A percentile compares a stretch with the other conserved stretches of the same genome.
Evolutionary conservation across 352 stramenopile genomes (phyloP).

Genomic region (Globisporangium spiculum): DNA sequence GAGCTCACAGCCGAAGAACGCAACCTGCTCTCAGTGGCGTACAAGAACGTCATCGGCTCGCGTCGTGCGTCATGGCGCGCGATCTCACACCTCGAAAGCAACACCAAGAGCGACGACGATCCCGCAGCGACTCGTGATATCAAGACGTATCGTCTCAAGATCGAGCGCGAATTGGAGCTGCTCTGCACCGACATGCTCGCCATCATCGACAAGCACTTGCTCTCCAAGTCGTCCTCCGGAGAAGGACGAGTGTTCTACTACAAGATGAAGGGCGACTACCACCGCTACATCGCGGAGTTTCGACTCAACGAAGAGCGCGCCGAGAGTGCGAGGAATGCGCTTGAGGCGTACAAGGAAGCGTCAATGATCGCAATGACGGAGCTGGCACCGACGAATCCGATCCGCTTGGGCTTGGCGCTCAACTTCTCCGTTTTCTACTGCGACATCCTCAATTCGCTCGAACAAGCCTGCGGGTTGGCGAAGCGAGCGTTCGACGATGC

Average conservation of each 20-base stretch:
- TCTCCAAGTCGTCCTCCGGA: slow-evolving; percentile 97
- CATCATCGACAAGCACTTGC: slow-evolving; percentile 96
- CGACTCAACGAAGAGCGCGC: slow-evolving; percentile 97
- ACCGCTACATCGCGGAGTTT: slow-evolving; percentile 98
- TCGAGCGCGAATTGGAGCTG: slow-evolving; percentile 93
- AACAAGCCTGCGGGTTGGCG: slow-evolving; percentile 90
- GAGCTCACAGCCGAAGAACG: slow-evolving; percentile 99
- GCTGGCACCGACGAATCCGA: slow-evolving; percentile 86
- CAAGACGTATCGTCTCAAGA: slow-evolving; percentile 96
- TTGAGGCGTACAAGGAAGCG: slow-evolving; percentile 92
- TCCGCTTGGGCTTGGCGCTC: slow-evolving; percentile 97
- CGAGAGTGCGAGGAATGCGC: slow-evolving; percentile 81
- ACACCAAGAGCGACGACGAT: slow-evolving; percentile 56
- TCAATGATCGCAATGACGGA: slow-evolving; percentile 39
- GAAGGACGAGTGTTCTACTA: slow-evolving; percentile 99
- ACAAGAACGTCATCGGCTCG: slow-evolving; percentile 99
- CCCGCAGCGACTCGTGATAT: slow-evolving; percentile 46
- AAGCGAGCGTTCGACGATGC: slow-evolving; percentile 99
- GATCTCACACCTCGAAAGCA: slow-evolving; percentile 97
- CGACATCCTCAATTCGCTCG: slow-evolving; percentile 98
- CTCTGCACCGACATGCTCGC: slow-evolving; percentile 98
- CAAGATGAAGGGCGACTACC: slow-evolving; percentile 99
- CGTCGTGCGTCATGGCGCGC: slow-evolving; percentile 98
- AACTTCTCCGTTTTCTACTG: slow-evolving; percentile 99
- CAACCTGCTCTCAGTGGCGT: slow-evolving; percentile 94